phyloP scores from a whole-genome alignment of 2,329 filamentous ascomycete species.

The Neofusicoccum sp. region DNA sequence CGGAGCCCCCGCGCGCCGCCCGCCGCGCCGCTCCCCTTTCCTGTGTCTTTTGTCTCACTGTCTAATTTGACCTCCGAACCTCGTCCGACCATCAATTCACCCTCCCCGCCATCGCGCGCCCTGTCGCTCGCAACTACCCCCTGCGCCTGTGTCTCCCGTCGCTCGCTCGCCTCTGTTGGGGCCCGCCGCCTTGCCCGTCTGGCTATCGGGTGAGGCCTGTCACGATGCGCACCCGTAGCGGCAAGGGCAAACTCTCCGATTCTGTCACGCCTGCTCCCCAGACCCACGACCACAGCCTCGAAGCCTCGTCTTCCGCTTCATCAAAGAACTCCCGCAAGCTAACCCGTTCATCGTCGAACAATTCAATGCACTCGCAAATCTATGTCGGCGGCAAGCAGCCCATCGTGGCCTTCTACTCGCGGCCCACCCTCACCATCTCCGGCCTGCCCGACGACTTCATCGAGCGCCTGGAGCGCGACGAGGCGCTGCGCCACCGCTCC shows the following conservation, averaged over 20 bases:
- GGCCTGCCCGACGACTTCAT: slow-evolving; percentile 28
- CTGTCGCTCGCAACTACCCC: background rate
- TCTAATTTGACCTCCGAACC: slow-evolving; percentile 18
- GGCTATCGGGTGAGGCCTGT: background rate
- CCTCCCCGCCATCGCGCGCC: background rate
- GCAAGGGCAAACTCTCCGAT: slow-evolving; percentile 21
- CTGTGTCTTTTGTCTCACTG: slow-evolving; percentile 14
- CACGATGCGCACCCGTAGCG: slow-evolving; percentile 23
- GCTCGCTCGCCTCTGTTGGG: background rate
- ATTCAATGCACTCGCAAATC: slow-evolving; percentile 34
- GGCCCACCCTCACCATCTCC: slow-evolving; percentile 38
- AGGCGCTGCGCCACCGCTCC: slow-evolving; percentile 8
- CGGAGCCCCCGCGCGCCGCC: background rate
- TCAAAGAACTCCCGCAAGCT: slow-evolving; percentile 27
- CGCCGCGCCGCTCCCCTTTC: slow-evolving; percentile 11
- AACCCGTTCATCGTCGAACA: slow-evolving; percentile 40
- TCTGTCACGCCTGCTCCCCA: slow-evolving; percentile 20
- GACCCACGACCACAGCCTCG: slow-evolving; percentile 14
- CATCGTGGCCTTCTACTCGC: slow-evolving; percentile 36
- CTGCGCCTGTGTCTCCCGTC: background rate
- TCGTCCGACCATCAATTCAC: slow-evolving; percentile 18
- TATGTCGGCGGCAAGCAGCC: slow-evolving; percentile 27
- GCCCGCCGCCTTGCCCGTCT: background rate
- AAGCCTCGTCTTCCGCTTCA: slow-evolving; percentile 7
- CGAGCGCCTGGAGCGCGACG: slow-evolving; percentile 10